Base-by-base conservation (phyloP, 371 early-diverging fungal species). In the Zychaea mexicana region DNA sequence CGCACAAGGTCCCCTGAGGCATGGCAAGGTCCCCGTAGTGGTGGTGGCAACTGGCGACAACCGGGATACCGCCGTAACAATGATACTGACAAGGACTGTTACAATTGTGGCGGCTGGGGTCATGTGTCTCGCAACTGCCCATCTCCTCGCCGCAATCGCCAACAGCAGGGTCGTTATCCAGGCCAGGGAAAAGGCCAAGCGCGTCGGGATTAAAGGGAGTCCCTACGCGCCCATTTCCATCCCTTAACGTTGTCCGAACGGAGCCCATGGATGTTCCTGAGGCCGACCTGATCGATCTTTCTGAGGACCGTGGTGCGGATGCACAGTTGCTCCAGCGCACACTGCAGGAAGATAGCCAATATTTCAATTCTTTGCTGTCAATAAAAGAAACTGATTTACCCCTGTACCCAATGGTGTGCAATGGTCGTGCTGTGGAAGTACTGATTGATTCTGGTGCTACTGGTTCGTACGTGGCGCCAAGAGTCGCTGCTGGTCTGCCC, bases 371-470 rank as follows among this genome's bases (percentile, higher is more conserved):
- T 7, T 19, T 49, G 12, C n/a, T 19, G 17, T 17, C 49, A 49
- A 49, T 49, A 49, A 49, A 49, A 8, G 49, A 49, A 49, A 49
- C 55, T 31, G 55, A 55, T 6, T 55, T 55, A 24, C 55, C 55
- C 13, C 55, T 55, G 10, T 55, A 55, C 24, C 26, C n/a, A 9
- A 55, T 55, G 55, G 4, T 27, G 5, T 55, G 55, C 24, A 31
- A 24, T 24, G 31, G 19, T 28, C 26, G 8, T 12, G 7, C 28
- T 28, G 55, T 55, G 8, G n/a, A 24, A 5, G 55, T 55, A 10
- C n/a, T 49, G 19, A 49, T 49, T n/a, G 24, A n/a, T n/a, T n/a
- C n/a, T n/a, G n/a, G n/a, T n/a, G n/a, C n/a, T n/a, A n/a, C n/a
- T n/a, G n/a, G n/a, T n/a, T n/a, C n/a, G n/a, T n/a, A n/a, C n/a